Conservation (phyloP, 371 early-diverging fungal species). For the Enterocytospora artemiae region DNA sequence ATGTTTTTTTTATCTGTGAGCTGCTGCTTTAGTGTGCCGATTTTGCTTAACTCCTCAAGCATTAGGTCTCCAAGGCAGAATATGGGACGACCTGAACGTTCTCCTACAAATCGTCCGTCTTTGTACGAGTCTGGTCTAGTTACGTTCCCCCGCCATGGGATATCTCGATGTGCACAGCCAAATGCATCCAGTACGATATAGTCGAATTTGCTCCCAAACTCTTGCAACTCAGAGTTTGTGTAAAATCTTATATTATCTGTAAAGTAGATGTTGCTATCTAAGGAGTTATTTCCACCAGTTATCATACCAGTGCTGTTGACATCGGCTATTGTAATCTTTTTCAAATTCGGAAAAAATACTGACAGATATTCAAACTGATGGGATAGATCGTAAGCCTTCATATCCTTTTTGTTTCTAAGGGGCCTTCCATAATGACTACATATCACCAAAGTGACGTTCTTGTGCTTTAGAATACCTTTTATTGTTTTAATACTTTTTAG, state of each 20-base stretch:
- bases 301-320: neutral
- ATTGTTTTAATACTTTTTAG: constrained; percentile 86
- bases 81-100: no score
- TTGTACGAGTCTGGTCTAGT: no score
- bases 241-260: constrained; percentile 95
- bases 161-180: constrained; percentile 90
- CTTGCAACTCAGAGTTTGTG: constrained; percentile 82
- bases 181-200: constrained; percentile 95
- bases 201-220: constrained; percentile 84
- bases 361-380: constrained; percentile 5
- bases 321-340: neutral
- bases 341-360: constrained; percentile 57
- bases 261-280: constrained; percentile 61
- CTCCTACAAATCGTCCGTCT: no score
- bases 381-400: neutral
- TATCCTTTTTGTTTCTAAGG: no score
- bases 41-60: constrained; percentile 92
- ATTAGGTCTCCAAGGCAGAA: constrained; percentile 71
- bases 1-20: constrained; percentile 63
- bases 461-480: constrained; percentile 71
- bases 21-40: constrained; percentile 64
- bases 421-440: constrained; percentile 96
- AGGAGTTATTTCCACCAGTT: neutral
- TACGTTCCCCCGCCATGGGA: no score
- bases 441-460: constrained; percentile 68